These are phyloP conservation scores for Gossypium thurberi DNA, from an alignment of 345 rosid species.

Conservation along the genomic window DNA sequence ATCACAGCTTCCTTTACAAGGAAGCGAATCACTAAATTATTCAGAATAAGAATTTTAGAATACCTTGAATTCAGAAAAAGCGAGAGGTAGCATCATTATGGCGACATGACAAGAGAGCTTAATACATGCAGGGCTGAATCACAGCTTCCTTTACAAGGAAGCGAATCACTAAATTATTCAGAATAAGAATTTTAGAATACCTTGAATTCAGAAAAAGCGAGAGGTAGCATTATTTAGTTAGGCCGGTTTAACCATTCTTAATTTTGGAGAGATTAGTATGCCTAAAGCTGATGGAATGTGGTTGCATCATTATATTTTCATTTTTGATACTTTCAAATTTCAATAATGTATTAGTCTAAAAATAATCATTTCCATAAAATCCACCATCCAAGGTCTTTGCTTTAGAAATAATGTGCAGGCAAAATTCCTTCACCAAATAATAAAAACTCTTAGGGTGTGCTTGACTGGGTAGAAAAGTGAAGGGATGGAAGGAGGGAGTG, in stretches of 20 bases:
- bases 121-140: not conserved
- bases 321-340: not conserved
- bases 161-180: not conserved
- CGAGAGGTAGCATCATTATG: not conserved
- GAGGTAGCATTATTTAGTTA: not conserved
- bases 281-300: not conserved
- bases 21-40: not conserved
- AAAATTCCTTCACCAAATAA: not conserved
- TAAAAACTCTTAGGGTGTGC: not conserved
- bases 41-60: not conserved
- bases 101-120: not conserved
- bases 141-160: not conserved
- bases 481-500: too few species aligned
- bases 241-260: not conserved
- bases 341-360: not conserved
- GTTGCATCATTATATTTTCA: not conserved
- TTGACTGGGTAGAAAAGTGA: too few species aligned
- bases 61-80: not conserved
- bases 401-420: not conserved
- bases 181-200: not conserved
- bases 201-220: not conserved
- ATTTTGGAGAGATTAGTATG: not conserved
- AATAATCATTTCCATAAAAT: not conserved
- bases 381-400: not conserved
- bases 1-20: not conserved